Evolutionary conservation across 495 filamentous ascomycete genomes (phyloP), one percentile per base, ranked within the genome.

Genomic region (Aspergillus egyptiacus): DNA sequence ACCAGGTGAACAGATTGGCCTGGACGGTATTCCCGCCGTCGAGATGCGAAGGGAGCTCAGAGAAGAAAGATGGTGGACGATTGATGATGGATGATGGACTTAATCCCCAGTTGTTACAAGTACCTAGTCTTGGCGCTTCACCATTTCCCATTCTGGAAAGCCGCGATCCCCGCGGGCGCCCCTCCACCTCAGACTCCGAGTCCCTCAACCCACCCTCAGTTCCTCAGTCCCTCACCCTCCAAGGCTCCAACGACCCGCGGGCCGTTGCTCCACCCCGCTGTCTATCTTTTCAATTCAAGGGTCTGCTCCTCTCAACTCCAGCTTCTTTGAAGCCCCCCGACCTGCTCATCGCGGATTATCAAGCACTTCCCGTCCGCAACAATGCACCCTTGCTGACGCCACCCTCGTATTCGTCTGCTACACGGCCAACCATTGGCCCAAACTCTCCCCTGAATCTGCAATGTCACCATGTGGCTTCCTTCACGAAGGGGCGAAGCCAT

Each of bases 321-420:
- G n/a, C 33, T 6, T 36, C 15, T 4, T 14, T n/a, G 5, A 34
- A 36, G 33, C 33, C 33, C 15, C 33, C 35, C 35, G 35, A 37
- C 1, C 8, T 18, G 3, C n/a, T 20, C 15, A 34, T n/a, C 34
- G 30, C 30, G 34, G 46, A 14, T 38, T 17, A 27, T 36, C 23
- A 17, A 30, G 44, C 44, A 35, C 11, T 37, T 10, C n/a, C 42
- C 25, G n/a, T n/a, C n/a, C 1, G 20, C 14, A 2, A 47, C 30
- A 44, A 14, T 44, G 41, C 41, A 44, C 32, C 41, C 28, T 22
- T 37, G 35, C 28, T 31, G 17, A 27, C 15, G 27, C 41, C 27
- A 14, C 1, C 19, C 48, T 45, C 48, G 48, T 51, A 51, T 51
- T 51, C 41, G 38, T 15, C 15, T 4, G 22, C 17, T 28, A 7